These are phyloP conservation scores for Pigoraptor vietnamica DNA, from an alignment of 78 protist species.

Conservation along the genomic window DNA sequence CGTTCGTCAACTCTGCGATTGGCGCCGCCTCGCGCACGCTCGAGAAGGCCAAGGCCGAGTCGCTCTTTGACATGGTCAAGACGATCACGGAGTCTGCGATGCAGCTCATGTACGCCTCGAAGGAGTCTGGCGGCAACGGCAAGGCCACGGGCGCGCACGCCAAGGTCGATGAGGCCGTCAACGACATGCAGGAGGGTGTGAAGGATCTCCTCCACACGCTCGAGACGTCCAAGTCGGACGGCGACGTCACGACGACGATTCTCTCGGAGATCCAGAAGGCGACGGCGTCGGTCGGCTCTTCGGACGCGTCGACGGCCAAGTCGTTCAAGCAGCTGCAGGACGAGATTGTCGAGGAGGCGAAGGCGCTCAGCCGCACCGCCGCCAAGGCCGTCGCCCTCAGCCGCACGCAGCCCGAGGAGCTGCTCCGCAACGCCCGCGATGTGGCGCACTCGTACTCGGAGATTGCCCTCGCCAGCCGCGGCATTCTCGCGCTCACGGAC, in stretches of 20 bases:
- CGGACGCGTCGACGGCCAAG: background rate
- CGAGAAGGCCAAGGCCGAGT: background rate
- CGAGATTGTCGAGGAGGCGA: background rate
- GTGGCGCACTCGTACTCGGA: background rate
- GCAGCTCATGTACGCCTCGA: slow-evolving; percentile 6
- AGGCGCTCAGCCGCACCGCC: background rate
- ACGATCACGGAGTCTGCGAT: background rate
- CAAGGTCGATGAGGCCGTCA: background rate
- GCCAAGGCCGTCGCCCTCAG: background rate
- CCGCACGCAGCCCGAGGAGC: background rate
- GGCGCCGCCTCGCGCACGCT: background rate
- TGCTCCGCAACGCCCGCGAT: background rate
- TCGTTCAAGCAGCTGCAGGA: background rate
- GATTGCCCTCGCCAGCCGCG: background rate
- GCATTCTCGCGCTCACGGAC: background rate
- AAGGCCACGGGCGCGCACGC: background rate
- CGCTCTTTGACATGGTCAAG: background rate
- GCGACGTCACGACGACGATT: background rate
- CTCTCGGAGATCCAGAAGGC: background rate
- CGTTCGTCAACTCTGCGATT: background rate
- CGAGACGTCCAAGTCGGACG: background rate
- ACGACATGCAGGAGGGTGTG: background rate
- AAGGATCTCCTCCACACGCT: background rate
- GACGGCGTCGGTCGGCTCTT: background rate
- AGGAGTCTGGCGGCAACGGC: background rate